Evolutionary conservation across 202 grass and related monocot genomes (phyloP).

Genomic region (Setaria viridis): DNA sequence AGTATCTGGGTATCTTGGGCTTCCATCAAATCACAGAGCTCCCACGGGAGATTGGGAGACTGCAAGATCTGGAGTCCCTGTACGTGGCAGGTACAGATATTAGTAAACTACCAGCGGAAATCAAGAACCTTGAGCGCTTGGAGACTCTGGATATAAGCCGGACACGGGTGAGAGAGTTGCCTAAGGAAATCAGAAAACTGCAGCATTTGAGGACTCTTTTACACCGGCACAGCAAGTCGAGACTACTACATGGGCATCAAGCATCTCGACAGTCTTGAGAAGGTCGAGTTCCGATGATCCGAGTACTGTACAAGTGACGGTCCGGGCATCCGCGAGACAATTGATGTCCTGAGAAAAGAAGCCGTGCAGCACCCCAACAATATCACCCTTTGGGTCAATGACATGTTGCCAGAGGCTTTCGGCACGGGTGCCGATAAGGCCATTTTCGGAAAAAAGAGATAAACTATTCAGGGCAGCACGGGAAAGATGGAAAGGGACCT

Average conservation of each 20-base stretch:
- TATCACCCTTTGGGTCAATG: too few species aligned
- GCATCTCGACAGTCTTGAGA: rapidly evolving
- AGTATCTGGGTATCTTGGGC: not conserved
- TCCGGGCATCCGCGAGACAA: not conserved
- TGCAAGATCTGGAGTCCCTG: not conserved
- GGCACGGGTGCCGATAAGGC: too few species aligned
- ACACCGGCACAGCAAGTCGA: too few species aligned
- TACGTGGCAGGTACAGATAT: rapidly evolving
- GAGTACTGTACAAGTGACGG: not conserved
- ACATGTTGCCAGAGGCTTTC: too few species aligned
- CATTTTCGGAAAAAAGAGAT: too few species aligned
- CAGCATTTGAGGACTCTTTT: not conserved
- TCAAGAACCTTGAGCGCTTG: not conserved
- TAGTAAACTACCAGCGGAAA: not conserved
- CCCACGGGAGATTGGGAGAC: not conserved
- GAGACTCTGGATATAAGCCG: not conserved
- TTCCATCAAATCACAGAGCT: not conserved
- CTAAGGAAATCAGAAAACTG: not conserved
- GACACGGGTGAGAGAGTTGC: too few species aligned
- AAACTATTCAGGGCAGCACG: too few species aligned
- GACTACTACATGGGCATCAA: too few species aligned
- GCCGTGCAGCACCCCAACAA: not conserved
- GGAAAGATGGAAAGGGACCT: too few species aligned
- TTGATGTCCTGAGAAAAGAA: not conserved
- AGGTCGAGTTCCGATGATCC: rapidly evolving